Evolutionary conservation across 805 yeast species (phyloP), one percentile per base, ranked within the genome.

Genomic region (Kodamaea laetipori): DNA sequence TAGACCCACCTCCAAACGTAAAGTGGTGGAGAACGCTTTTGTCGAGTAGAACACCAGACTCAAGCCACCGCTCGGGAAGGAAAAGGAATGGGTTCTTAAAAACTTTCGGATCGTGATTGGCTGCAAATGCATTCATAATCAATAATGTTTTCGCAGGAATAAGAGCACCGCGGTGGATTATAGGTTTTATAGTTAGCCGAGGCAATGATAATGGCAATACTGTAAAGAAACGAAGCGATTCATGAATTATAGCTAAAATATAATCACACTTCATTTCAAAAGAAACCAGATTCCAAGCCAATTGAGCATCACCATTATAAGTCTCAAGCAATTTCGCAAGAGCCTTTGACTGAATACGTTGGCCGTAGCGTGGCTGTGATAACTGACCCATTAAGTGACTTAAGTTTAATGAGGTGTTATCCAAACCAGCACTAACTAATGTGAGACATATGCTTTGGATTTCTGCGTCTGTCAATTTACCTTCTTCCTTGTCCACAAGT

Each of bases 341-440:
- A 0, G 84, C 84, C 8, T 43, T 63, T 1, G 65, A 52, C 54
- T 80, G 84, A 8, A 79, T 51, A 0, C 41, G 46, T 0, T 57
- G 50, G 0, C 77, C 77, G 21, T 54, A 45, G 11, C 45, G 49
- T 1, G 71, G 70, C 12, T 71, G 69, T 5, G 83, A 72, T 32
- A 85, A 62, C 30, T 81, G 84, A 0, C 85, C 85, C 50, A 83
- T 55, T 6, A 82, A 69, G 48, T 83, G 80, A 48, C 77, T 76
- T 39, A 84, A 66, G 37, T 79, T 83, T 24, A 84, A 67, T 0
- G 89, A 82, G 0, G 83, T 77, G 49, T 86, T 85, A 56, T 85
- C 92, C 17, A 85, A 63, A 0, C 94, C 94, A 6, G 90, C 94
- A 51, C 89, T 82, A 0, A 85, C 82, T 84, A 84, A 79, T 0